A percentile compares a stretch with the other conserved stretches of the same genome.
These are phyloP conservation scores for Citrus trifoliata DNA, from an alignment of 345 rosid species.

Conservation along the genomic window DNA sequence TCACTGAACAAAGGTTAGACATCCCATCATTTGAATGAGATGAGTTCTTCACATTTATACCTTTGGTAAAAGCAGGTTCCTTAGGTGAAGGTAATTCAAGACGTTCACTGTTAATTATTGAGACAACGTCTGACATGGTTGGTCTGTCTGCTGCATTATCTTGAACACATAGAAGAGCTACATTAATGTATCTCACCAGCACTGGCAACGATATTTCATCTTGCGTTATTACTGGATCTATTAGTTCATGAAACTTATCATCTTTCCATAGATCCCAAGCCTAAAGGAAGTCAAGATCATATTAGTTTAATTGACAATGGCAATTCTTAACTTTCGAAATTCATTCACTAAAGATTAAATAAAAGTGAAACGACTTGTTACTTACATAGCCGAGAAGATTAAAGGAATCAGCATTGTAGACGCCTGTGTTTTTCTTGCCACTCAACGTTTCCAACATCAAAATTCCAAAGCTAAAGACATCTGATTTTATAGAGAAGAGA, in stretches of 20 bases:
- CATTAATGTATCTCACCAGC: neutral
- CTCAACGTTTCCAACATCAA: constrained; percentile 40
- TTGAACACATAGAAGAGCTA: neutral
- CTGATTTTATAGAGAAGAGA: constrained; percentile 4
- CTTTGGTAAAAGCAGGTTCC: neutral
- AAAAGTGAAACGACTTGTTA: neutral
- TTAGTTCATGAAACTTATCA: neutral
- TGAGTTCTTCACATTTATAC: neutral
- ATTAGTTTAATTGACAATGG: neutral
- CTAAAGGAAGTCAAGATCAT: neutral
- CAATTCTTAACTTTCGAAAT: neutral
- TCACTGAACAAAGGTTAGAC: neutral
- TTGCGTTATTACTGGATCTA: no score
- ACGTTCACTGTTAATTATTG: neutral
- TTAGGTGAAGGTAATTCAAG: neutral
- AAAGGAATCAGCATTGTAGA: constrained; percentile 26
- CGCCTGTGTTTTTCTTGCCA: constrained; percentile 45
- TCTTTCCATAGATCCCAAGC: neutral
- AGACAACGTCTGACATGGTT: neutral
- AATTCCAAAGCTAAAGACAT: constrained; percentile 9
- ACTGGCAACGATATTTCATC: neutral
- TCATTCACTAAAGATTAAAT: neutral
- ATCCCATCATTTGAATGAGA: neutral
- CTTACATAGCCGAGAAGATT: constrained; percentile 28
- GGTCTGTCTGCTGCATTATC: neutral